These are phyloP conservation scores for Dactylellina leptospora DNA, from an alignment of 2,329 filamentous ascomycete genomes.

Conservation along the genomic window DNA sequence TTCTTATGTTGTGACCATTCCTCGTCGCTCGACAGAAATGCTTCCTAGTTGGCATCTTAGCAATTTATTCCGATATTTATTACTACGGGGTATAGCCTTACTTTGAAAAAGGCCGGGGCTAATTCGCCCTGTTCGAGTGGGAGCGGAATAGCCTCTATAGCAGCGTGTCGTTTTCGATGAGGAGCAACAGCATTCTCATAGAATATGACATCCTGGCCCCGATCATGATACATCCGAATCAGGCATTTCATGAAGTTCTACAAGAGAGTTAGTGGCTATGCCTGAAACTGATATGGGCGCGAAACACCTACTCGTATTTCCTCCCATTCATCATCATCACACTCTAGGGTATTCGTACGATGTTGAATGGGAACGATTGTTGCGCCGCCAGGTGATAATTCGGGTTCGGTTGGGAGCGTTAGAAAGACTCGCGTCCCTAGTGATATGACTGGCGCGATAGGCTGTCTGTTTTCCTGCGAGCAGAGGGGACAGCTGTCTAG, in stretches of 20 bases:
- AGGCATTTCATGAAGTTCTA: conserved; percentile 96
- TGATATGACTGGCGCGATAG: conserved; percentile 83
- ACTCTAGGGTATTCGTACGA: conserved; percentile 89
- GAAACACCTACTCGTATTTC: conserved; percentile 74
- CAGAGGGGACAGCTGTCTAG: conserved; percentile 90
- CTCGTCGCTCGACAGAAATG: conserved; percentile 84
- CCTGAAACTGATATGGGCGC: background rate
- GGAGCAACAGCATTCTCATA: conserved; percentile 95
- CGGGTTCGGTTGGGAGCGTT: conserved; percentile 87
- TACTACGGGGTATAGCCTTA: conserved; percentile 16
- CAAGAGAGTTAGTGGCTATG: background rate
- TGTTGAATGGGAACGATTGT: conserved; percentile 91
- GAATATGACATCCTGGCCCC: conserved; percentile 90
- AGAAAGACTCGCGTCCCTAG: conserved; percentile 86
- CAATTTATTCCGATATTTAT: background rate
- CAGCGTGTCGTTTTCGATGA: conserved; percentile 80
- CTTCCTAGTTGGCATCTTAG: conserved; percentile 66
- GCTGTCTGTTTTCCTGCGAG: conserved; percentile 81
- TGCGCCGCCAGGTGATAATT: conserved; percentile 79
- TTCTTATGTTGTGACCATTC: conserved; percentile 97
- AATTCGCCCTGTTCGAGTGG: conserved; percentile 91
- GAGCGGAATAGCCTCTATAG: conserved; percentile 84
- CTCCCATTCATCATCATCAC: conserved; percentile 99
- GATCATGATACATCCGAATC: conserved; percentile 91
- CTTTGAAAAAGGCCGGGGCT: conserved; percentile 88